Base-by-base conservation (phyloP, 2,329 filamentous ascomycete genomes). In the Sporothrix humicola region DNA sequence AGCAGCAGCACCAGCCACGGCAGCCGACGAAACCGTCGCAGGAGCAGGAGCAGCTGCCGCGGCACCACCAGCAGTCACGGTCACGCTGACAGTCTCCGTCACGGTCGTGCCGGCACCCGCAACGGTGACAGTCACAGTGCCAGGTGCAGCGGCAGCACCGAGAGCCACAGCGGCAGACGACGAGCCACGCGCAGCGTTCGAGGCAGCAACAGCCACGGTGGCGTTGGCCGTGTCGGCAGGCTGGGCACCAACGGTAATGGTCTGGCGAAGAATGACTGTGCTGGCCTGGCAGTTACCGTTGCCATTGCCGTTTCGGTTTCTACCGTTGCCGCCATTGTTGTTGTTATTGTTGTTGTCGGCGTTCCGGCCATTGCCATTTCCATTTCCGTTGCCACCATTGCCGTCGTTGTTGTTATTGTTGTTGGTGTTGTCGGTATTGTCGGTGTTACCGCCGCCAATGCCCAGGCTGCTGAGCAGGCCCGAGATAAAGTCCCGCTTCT, bases 201-300 rank as follows among this genome's bases (percentile, higher is more conserved):
- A 46, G 1, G 44, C 46, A 13, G 12, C n/a, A 15, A 20, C 59
- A 4, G 61, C 44, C 9, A 26, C 52, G 3, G 73, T 72, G 13
- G 13, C 13, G 61, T 74, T 74, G 58, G 12, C 46, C 9, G 23
- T 23, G 15, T 68, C 46, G 8, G 66, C 59, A 5, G 58, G 58
- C 7, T 59, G 75, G 17, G 75, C 79, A 9, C 77, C 77, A n/a
- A 82, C 79, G 12, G 82, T 83, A 20, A 83, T 78, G 44, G 82
- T 84, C 74, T 56, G 71, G 37, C 31, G 52, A 17, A 52, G 46
- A 12, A 65, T 69, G 9, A 68, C 52, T 20, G 61, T 71, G 61
- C 61, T 66, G 69, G 42, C 69, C 2, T 61, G 10, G 61, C 69
- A 59, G n/a, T 54, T 58, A 17, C 42, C 65, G 58, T n/a, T 50